These are phyloP conservation scores for Tremella fuciformis DNA, from an alignment of 768 basidiomycete species.

Conservation along the genomic window DNA sequence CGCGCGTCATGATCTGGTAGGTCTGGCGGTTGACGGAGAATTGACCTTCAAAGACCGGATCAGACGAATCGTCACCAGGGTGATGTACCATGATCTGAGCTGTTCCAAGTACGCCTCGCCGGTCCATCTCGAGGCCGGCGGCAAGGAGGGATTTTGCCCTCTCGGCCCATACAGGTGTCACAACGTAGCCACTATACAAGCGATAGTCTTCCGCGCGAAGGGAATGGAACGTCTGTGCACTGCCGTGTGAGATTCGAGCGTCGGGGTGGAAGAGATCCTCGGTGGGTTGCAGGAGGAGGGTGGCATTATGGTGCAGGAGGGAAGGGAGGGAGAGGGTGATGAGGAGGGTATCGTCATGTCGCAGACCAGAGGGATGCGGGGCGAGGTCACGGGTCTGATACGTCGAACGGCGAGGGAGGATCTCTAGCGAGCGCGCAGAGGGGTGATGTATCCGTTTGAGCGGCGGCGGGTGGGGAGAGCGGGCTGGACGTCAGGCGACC, in stretches of 20 bases:
- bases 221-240: slow-evolving; percentile 53
- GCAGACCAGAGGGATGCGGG: slow-evolving; percentile 57
- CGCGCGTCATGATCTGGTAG: slow-evolving; percentile 69
- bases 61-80: slow-evolving; percentile 57
- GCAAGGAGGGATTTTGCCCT: slow-evolving; percentile 42
- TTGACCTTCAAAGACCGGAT: slow-evolving; percentile 70
- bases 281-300: slow-evolving; percentile 74
- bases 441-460: slow-evolving; percentile 53
- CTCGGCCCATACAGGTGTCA: slow-evolving; percentile 57
- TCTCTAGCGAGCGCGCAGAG: slow-evolving; percentile 59
- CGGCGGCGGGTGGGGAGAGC: slow-evolving; percentile 44
- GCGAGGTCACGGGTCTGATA: slow-evolving; percentile 31
- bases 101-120: slow-evolving; percentile 61
- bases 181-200: slow-evolving; percentile 73
- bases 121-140: slow-evolving; percentile 33
- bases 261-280: slow-evolving; percentile 74
- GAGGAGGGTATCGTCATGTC: slow-evolving; percentile 68
- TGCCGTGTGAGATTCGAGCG: slow-evolving; percentile 62
- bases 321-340: slow-evolving; percentile 61
- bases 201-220: slow-evolving; percentile 60
- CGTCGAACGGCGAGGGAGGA: slow-evolving; percentile 58
- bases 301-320: slow-evolving; percentile 61
- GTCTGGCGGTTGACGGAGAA: slow-evolving; percentile 67
- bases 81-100: slow-evolving; percentile 73
- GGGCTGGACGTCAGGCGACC: slow-evolving; percentile 22